A percentile compares a stretch with the other conserved stretches of the same genome.
These are phyloP conservation scores for Stephania yunnanensis DNA, from an alignment of 164 flowering plant genomes.

Conservation along the genomic window DNA sequence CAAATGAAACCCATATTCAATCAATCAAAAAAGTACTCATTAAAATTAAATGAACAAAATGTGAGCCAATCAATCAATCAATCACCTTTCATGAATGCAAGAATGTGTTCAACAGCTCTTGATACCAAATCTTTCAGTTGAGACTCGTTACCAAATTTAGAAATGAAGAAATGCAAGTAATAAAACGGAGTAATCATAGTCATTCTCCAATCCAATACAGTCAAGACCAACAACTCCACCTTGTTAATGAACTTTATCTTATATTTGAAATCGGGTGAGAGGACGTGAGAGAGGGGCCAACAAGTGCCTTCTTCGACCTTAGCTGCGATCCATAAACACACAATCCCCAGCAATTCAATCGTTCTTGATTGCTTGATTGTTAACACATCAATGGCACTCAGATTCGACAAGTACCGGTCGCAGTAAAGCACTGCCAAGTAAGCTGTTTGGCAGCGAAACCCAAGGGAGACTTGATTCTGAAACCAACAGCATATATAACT, in stretches of 20 bases:
- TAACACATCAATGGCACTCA: constrained; percentile 41
- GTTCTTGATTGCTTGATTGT: constrained; percentile 39
- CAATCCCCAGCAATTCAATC: constrained; percentile 46
- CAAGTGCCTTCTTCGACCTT: constrained; percentile 64
- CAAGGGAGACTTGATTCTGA: constrained; percentile 43
- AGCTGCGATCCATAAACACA: constrained; percentile 56
- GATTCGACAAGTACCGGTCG: constrained; percentile 48
- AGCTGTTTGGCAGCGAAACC: constrained; percentile 49
- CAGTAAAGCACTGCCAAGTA: constrained; percentile 52
- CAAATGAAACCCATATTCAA: neutral
- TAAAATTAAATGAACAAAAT: neutral
- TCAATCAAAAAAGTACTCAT: too few species aligned
- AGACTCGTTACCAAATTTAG: constrained; percentile 30
- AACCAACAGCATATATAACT: neutral
- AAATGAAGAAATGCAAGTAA: constrained; percentile 44
- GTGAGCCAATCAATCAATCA: neutral
- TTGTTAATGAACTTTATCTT: constrained; percentile 38
- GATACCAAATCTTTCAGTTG: constrained; percentile 17
- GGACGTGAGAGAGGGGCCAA: constrained; percentile 38
- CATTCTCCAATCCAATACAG: constrained; percentile 70
- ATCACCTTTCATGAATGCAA: constrained; percentile 44
- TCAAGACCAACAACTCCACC: constrained; percentile 68
- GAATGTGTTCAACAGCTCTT: constrained; percentile 28
- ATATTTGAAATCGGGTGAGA: constrained; percentile 30
- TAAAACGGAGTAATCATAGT: constrained; percentile 51